Conservation (phyloP, 495 filamentous ascomycete species). For the Penicillium desertorum region DNA sequence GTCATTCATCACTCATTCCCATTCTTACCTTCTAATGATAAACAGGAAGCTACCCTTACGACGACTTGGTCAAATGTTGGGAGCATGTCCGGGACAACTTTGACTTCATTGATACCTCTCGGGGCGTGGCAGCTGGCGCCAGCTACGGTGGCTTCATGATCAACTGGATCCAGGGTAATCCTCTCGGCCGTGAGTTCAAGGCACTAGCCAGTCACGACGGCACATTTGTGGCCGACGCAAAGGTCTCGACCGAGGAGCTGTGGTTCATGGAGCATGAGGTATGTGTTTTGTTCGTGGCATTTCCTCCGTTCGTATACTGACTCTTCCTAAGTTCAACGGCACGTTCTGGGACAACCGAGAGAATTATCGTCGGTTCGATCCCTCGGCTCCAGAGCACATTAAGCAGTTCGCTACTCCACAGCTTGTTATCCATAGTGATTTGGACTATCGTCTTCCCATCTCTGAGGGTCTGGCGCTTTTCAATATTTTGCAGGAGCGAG, state of each 20-base stretch:
- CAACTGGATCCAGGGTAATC: constrained; percentile 58
- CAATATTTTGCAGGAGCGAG: constrained; percentile 49
- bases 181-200: constrained; percentile 53
- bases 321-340: constrained; percentile 38
- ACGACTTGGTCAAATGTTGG: constrained; percentile 54
- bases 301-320: constrained; percentile 17
- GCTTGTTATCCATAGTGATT: constrained; percentile 48
- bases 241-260: constrained; percentile 50
- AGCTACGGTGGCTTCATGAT: constrained; percentile 57
- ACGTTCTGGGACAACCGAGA: constrained; percentile 44
- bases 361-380: constrained; percentile 47
- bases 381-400: constrained; percentile 37
- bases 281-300: constrained; percentile 7
- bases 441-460: constrained; percentile 46
- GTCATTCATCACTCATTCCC: background rate
- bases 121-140: constrained; percentile 50
- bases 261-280: constrained; percentile 46
- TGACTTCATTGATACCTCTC: constrained; percentile 49
- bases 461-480: constrained; percentile 46
- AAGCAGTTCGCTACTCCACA: constrained; percentile 43
- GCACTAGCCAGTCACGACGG: constrained; percentile 52
- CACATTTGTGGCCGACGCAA: constrained; percentile 44
- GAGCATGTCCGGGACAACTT: constrained; percentile 51
- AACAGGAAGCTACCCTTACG: constrained; percentile 48
- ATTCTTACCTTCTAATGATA: constrained; percentile 1